Conservation (phyloP, 495 filamentous ascomycete species). For the Hypoxylon subgilvum region DNA sequence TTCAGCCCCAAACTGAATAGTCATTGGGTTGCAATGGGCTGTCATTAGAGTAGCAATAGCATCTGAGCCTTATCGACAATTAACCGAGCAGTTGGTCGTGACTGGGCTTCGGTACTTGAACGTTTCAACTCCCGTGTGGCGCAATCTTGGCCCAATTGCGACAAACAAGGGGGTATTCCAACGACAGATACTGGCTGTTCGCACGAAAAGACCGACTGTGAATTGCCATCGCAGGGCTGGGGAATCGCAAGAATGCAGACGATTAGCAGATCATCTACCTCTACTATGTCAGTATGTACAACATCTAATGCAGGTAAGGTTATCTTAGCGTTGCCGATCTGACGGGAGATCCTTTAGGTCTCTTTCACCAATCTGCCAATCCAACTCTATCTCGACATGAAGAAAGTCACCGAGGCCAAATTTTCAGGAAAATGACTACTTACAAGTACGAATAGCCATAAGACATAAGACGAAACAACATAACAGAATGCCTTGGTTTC, state of each 20-base stretch:
- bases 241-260: not conserved
- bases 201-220: not conserved
- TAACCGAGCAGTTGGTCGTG: constrained; percentile 5
- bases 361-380: not conserved
- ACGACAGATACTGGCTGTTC: constrained; percentile 4
- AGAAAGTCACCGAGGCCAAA: not conserved
- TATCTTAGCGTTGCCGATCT: constrained; percentile 29
- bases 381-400: constrained; percentile 10
- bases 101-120: not conserved
- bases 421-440: too few relatives aligned
- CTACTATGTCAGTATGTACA: too few relatives aligned
- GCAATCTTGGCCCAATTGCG: constrained; percentile 6
- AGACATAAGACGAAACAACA: not conserved
- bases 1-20: constrained; percentile 21
- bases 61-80: constrained; percentile 29
- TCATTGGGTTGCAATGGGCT: constrained; percentile 17
- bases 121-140: constrained; percentile 12
- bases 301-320: constrained; percentile 21
- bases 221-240: constrained; percentile 12
- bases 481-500: not conserved
- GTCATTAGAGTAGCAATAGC: constrained; percentile 16
- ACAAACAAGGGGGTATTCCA: constrained; percentile 4
- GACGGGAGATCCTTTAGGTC: constrained; percentile 12
- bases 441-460: not conserved
- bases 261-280: not conserved